Percentiles rank a stretch among this genome's conserved stretches.
Evolutionary conservation across 2,329 filamentous ascomycete species (phyloP).

Genomic region (Orbilia javanica): DNA sequence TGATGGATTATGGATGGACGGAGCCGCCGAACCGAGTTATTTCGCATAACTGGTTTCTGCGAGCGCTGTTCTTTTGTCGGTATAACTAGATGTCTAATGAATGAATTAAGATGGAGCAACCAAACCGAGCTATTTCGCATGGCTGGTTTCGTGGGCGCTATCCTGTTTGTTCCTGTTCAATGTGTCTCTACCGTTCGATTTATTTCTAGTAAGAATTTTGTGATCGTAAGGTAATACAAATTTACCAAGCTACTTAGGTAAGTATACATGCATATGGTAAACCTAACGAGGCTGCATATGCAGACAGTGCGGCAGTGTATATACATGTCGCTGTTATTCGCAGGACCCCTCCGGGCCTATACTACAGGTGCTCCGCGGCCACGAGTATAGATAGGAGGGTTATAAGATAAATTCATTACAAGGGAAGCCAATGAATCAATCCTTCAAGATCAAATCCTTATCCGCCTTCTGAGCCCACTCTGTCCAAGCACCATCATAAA

Average conservation of each 20-base stretch:
- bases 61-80: neutral
- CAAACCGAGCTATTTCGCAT: neutral
- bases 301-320: too few species aligned
- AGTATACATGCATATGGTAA: too few species aligned
- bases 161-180: neutral
- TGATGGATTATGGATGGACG: neutral
- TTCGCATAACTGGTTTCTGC: slow-evolving; percentile 39
- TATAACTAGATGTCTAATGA: neutral
- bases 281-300: too few species aligned
- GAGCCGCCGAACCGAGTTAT: slow-evolving; percentile 30
- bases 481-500: slow-evolving; percentile 99
- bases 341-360: too few species aligned
- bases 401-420: neutral
- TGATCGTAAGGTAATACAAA: too few species aligned
- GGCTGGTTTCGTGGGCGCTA: neutral
- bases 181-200: too few species aligned
- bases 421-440: slow-evolving; percentile 33
- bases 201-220: too few species aligned
- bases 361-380: too few species aligned
- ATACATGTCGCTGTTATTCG: too few species aligned
- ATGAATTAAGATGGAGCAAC: neutral
- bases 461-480: slow-evolving; percentile 55
- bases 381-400: neutral
- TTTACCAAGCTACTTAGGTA: too few species aligned
- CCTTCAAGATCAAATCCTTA: slow-evolving; percentile 46